Conservation (phyloP, 495 filamentous ascomycete species). For the Podospora pseudoanserina region DNA sequence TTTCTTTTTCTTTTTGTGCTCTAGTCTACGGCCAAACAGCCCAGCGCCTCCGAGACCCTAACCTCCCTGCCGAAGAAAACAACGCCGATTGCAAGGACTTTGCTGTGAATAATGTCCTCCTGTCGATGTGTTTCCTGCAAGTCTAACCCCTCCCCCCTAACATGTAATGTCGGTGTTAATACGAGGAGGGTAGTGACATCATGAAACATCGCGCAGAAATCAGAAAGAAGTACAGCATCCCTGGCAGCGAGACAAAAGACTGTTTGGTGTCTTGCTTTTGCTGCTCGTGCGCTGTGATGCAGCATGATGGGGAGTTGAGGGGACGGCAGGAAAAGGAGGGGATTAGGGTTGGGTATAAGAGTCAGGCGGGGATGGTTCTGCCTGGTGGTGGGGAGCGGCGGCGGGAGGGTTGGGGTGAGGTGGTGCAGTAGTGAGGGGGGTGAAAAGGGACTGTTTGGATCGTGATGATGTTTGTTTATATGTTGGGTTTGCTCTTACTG, state of each 20-base stretch:
- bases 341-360: not conserved
- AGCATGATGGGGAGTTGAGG: constrained; percentile 53
- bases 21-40: constrained; percentile 44
- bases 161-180: not conserved
- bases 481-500: too few species aligned
- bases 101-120: constrained; percentile 8
- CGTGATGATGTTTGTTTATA: too few species aligned
- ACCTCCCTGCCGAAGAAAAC: constrained; percentile 37
- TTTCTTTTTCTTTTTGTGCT: too few species aligned
- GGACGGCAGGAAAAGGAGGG: constrained; percentile 8
- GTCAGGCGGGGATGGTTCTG: not conserved
- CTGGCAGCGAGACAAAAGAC: constrained; percentile 46
- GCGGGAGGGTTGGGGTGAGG: not conserved
- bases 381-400: not conserved
- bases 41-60: constrained; percentile 44
- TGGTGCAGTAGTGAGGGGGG: too few species aligned
- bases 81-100: constrained; percentile 34
- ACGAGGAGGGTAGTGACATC: constrained; percentile 20
- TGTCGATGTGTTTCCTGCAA: constrained; percentile 33
- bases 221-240: constrained; percentile 47
- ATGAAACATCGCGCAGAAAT: constrained; percentile 52
- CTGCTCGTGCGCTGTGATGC: constrained; percentile 51
- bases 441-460: too few species aligned
- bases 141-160: constrained; percentile 12
- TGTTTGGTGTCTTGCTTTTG: constrained; percentile 45